These are phyloP conservation scores for Debaryomycetaceae sp. DNA, from an alignment of 1,139 yeast genomes.

Conservation along the genomic window DNA sequence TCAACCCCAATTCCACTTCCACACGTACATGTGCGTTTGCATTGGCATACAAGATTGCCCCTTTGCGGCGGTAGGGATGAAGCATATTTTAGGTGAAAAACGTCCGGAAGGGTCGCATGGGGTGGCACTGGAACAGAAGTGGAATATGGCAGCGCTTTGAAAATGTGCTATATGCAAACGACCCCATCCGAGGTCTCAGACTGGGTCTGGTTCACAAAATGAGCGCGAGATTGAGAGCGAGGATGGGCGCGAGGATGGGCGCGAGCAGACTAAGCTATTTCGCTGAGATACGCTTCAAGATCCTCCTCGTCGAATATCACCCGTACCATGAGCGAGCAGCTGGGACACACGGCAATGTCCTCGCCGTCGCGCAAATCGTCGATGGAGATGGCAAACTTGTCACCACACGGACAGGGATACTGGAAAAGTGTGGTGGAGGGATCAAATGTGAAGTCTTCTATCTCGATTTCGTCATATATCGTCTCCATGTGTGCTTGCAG, in stretches of 20 bases:
- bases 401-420: conserved; percentile 99
- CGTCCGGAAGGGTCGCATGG: no score
- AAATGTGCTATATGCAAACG: no score
- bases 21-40: no score
- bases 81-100: no score
- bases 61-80: no score
- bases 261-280: conserved; percentile 5
- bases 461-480: conserved; percentile 89
- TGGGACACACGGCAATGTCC: conserved; percentile 93
- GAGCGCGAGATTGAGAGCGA: neutral
- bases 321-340: conserved; percentile 89
- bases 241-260: conserved; percentile 1
- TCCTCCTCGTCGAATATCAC: conserved; percentile 75
- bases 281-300: conserved; percentile 32
- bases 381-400: conserved; percentile 78
- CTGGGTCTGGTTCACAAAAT: no score
- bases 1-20: no score
- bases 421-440: conserved; percentile 75
- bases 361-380: conserved; percentile 90
- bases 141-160: no score
- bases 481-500: neutral
- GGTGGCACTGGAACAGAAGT: no score
- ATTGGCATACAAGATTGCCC: no score
- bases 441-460: conserved; percentile 93
- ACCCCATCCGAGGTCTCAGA: no score